Base-by-base conservation (phyloP, 1,139 yeast species). In the Waltiozyma sp. region DNA sequence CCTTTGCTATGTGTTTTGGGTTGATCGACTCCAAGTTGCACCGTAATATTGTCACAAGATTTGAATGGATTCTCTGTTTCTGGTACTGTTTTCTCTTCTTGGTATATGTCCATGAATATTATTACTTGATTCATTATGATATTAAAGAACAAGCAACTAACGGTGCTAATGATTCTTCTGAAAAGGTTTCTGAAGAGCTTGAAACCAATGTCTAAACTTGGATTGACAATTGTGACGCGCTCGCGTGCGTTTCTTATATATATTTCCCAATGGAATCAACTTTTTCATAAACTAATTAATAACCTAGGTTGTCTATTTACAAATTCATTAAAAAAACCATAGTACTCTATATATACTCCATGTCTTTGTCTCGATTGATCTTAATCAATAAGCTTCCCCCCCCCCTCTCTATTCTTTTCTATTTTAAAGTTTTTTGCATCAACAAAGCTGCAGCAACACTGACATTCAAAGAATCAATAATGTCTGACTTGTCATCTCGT, bases 61-160 rank as follows among this genome's bases (percentile, higher is more conserved):
- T 83, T 59, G 97, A 89, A 61, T 89, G 97, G 96, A 57, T 77
- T 9, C 63, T 88, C 39, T 80, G 89, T 8, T 89, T 80, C 63
- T 81, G 86, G 78, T 88, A 85, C 58, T 93, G 95, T 10, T 58
- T 81, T 35, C 69, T 84, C 48, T 73, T 35, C 15, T 8, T 11
- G 11, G 10, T 18, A 5, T 35, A 35, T 18, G 11, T n/a, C n/a
- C 34, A n/a, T 14, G 34, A 31, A 31, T 31, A n/a, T n/a, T 31
- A 31, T 10, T 31, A n/a, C 18, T 31, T 31, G 34, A 7, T 31
- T 7, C 11, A 31, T 11, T 18, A 35, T 4, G 21, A 35, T 35
- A 35, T 19, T 10, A 33, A 33, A 13, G 23, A 21, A n/a, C n/a
- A n/a, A n/a, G n/a, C n/a, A n/a, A n/a, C n/a, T n/a, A n/a, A n/a